Base-by-base conservation (phyloP, 306 rosid genomes). In the Medicago arabica region DNA sequence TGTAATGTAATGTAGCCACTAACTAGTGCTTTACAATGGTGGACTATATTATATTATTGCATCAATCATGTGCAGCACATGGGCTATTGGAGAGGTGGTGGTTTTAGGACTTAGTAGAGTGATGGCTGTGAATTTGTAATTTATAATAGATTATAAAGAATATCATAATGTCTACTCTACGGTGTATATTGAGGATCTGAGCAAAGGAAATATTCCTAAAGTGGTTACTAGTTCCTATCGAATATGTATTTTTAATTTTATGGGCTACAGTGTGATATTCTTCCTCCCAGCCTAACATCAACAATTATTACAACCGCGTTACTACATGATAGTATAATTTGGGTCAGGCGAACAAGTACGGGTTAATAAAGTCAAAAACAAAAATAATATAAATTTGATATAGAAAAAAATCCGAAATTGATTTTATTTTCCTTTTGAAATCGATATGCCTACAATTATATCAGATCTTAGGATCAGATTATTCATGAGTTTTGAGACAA, bases 11-110 rank as follows among this genome's bases (percentile, higher is more conserved):
- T 15, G 31, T 38, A 13, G 19, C 18, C 17, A 43, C 71, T 11
- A 13, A 14, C 11, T 0, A 21, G 7, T 72, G 15, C 11, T 61
- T 23, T 62, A 62, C 54, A 53, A 21, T 55, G 79, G 7, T 78
- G 80, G 75, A 76, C 6, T 44, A 59, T 57, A 18, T 74, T 67
- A 38, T 74, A 25, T 68, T 16, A 15, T 58, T 58, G 64, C 81
- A 61, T 53, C 1, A 43, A 64, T 60, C 90, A 88, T 85, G 87
- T 86, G 91, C 69, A 17, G 87, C 86, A 88, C 91, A 86, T 88
- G 96, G 91, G 19, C 18, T 17, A 18, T 34, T 50, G 23, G 25
- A 25, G 59, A 28, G 40, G 72, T 53, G 39, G 72, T 53, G 73
- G 72, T 53, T 31, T 34, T 62, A 59, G 12, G 40, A 41, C 25